These are phyloP conservation scores for Phytophthora capsici DNA, from an alignment of 352 stramenopile species.

Conservation along the genomic window DNA sequence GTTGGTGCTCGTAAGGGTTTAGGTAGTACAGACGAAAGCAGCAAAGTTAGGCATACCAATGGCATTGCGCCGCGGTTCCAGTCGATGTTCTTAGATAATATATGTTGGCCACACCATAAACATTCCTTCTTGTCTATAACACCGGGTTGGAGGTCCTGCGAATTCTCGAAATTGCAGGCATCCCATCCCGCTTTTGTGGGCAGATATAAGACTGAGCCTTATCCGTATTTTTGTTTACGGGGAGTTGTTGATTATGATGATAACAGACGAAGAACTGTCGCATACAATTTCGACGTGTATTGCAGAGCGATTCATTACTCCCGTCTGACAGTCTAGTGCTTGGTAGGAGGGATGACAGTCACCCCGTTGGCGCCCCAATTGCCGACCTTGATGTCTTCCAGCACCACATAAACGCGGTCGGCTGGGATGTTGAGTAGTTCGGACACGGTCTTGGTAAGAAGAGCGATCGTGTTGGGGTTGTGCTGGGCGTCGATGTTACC, in stretches of 20 bases:
- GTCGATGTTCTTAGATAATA: too few species aligned
- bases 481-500: constrained; percentile 36
- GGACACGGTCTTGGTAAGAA: constrained; percentile 14
- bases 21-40: too few species aligned
- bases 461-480: constrained; percentile 36
- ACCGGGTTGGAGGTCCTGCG: too few species aligned
- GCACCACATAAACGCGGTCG: constrained; percentile 17
- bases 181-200: too few species aligned
- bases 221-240: constrained; percentile 20
- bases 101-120: too few species aligned
- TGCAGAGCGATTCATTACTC: not conserved
- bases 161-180: too few species aligned
- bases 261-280: not conserved
- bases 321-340: not conserved
- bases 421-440: constrained; percentile 9
- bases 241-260: constrained; percentile 7
- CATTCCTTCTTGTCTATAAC: not conserved
- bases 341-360: constrained; percentile 11
- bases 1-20: too few species aligned
- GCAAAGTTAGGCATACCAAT: too few species aligned
- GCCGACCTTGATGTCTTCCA: constrained; percentile 33
- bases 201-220: too few species aligned
- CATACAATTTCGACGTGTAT: not conserved
- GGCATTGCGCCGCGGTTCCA: too few species aligned
- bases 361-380: constrained; percentile 11